Evolutionary conservation across 148 eudicot species (phyloP).

Genomic region (Vaccinium myrtillus): DNA sequence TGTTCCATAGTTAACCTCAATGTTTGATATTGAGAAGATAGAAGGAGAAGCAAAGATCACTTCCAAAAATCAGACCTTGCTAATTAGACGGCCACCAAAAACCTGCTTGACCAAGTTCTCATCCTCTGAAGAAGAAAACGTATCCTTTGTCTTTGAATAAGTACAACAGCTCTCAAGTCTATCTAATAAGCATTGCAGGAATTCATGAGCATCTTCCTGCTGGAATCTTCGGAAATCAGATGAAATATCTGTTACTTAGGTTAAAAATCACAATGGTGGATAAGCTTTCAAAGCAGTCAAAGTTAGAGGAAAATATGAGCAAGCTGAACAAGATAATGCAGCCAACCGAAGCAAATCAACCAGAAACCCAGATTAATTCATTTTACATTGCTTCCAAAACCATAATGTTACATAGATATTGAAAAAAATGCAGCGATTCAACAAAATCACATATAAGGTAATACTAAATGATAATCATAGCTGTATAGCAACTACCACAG

Average conservation of each 20-base stretch:
- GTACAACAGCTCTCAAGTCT: slow-evolving; percentile 63
- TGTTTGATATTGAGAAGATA: background rate
- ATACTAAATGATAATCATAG: no score
- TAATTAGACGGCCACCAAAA: slow-evolving; percentile 89
- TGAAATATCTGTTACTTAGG: slow-evolving; percentile 59
- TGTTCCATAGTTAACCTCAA: background rate
- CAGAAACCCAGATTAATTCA: background rate
- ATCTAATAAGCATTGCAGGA: slow-evolving; percentile 77
- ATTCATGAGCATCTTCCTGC: slow-evolving; percentile 98
- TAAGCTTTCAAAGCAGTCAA: background rate
- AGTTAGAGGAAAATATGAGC: background rate
- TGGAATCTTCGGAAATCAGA: slow-evolving; percentile 61
- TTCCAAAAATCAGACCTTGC: slow-evolving; percentile 52
- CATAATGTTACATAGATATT: background rate
- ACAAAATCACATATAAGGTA: background rate
- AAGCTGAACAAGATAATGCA: background rate
- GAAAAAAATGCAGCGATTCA: background rate
- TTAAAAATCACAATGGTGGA: slow-evolving; percentile 44
- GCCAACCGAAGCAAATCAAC: background rate
- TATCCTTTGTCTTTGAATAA: slow-evolving; percentile 24
- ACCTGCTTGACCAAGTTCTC: slow-evolving; percentile 61
- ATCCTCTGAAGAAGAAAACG: slow-evolving; percentile 10
- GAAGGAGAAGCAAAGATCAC: background rate
- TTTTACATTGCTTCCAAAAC: background rate
- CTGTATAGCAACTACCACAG: background rate